Conservation (phyloP, 2,329 filamentous ascomycete genomes). For the Ophiocordyceps camponoti-saundersi region DNA sequence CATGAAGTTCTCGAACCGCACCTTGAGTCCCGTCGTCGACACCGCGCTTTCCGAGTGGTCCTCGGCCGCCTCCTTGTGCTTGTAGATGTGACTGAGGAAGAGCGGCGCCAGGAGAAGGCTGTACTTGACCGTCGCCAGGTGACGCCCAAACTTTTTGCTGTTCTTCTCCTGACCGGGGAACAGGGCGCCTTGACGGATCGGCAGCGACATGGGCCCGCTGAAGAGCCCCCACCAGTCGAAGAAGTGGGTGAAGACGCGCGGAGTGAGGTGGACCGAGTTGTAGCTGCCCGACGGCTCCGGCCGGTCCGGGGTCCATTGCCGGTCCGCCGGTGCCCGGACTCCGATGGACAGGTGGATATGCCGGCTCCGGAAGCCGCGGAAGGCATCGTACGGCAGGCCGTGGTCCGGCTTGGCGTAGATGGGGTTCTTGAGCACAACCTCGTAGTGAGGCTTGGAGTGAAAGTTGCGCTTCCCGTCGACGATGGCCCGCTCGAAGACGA, state of each 20-base stretch:
- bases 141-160: conserved; percentile 95
- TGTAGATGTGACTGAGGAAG: conserved; percentile 94
- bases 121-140: conserved; percentile 97
- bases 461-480: conserved; percentile 60
- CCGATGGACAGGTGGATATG: conserved; percentile 93
- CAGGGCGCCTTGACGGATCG: conserved; percentile 77
- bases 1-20: conserved; percentile 92
- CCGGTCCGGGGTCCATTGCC: conserved; percentile 69
- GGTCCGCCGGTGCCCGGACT: conserved; percentile 69
- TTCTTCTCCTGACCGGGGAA: conserved; percentile 92
- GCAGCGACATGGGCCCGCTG: conserved; percentile 83
- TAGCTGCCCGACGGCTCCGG: conserved; percentile 72
- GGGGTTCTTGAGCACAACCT: conserved; percentile 72
- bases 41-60: conserved; percentile 62
- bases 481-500: conserved; percentile 81
- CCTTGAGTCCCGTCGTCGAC: conserved; percentile 90
- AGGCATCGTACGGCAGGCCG: conserved; percentile 64
- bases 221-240: conserved; percentile 97
- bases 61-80: conserved; percentile 78
- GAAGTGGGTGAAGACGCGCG: conserved; percentile 96
- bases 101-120: conserved; percentile 81
- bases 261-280: conserved; percentile 88
- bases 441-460: conserved; percentile 81
- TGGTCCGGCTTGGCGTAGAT: conserved; percentile 47
- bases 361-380: conserved; percentile 86